A percentile compares a stretch with the other conserved stretches of the same genome.
phyloP scores from a whole-genome alignment of 352 stramenopile species.

The Phytophthora pluvialis region DNA sequence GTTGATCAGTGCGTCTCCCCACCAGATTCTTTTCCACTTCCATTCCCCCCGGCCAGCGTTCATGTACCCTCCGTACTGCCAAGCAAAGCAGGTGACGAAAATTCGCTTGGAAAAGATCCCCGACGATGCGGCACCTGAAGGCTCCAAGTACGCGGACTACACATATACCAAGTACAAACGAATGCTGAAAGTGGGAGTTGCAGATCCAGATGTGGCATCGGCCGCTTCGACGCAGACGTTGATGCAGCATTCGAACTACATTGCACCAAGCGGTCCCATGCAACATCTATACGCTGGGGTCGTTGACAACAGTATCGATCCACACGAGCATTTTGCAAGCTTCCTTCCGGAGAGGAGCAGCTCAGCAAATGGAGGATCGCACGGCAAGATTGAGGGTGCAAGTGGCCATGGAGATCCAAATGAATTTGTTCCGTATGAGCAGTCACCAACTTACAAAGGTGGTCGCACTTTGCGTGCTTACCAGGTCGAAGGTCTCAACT shows the following conservation, averaged over 20 bases:
- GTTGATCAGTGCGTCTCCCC: constrained; percentile 67
- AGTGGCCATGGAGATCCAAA: constrained; percentile 39
- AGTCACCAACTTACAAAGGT: constrained; percentile 89
- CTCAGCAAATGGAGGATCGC: constrained; percentile 1
- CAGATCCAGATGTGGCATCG: constrained; percentile 33
- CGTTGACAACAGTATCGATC: constrained; percentile 91
- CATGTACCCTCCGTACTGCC: constrained; percentile 73
- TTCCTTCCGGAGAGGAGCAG: constrained; percentile 65
- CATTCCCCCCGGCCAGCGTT: constrained; percentile 71
- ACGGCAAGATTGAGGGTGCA: constrained; percentile 17
- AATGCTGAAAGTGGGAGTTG: constrained; percentile 67
- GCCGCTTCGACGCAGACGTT: constrained; percentile 43
- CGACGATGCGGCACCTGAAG: constrained; percentile 34
- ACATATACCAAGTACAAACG: constrained; percentile 75
- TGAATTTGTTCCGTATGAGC: constrained; percentile 90
- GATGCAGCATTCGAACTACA: constrained; percentile 63
- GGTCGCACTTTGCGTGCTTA: constrained; percentile 81
- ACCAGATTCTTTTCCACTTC: constrained; percentile 84
- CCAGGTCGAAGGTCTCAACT: constrained; percentile 90
- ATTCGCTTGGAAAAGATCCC: constrained; percentile 49
- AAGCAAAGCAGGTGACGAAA: constrained; percentile 64
- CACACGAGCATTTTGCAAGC: constrained; percentile 89
- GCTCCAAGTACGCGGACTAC: constrained; percentile 69
- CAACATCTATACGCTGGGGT: constrained; percentile 88
- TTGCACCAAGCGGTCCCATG: constrained; percentile 83